Percentiles rank a stretch among this genome's conserved stretches.
Conservation (phyloP, 192 early-diverging fungal species). For the Pilobolus umbonatus region DNA sequence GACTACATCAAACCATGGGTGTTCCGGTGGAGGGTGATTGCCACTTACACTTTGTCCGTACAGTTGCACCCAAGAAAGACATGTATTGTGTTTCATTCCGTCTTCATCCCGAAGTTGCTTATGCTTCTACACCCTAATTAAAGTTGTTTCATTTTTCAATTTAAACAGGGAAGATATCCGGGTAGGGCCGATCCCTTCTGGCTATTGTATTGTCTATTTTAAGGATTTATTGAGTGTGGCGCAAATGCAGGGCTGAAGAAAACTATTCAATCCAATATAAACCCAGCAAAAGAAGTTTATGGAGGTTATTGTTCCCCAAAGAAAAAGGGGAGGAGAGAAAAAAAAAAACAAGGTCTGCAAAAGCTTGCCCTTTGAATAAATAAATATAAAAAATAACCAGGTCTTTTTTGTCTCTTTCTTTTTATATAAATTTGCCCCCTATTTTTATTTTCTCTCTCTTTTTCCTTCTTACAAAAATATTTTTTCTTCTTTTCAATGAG, state of each 20-base stretch:
- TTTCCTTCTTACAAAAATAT: neutral
- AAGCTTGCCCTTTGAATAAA: neutral
- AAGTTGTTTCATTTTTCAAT: neutral
- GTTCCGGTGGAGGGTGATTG: constrained; percentile 31
- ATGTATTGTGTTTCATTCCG: constrained; percentile 94
- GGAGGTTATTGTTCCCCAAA: no score
- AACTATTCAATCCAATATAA: no score
- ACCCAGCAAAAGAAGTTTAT: no score
- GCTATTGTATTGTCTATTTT: no score
- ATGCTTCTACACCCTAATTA: constrained; percentile 17
- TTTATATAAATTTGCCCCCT: neutral
- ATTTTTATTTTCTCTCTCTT: neutral
- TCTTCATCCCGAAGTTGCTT: constrained; percentile 77
- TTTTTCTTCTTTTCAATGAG: neutral
- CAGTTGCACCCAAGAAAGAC: constrained; percentile 97
- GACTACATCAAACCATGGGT: constrained; percentile 50
- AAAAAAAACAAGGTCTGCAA: neutral
- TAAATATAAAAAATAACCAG: neutral
- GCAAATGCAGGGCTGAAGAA: no score
- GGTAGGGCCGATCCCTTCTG: no score
- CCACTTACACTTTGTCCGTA: constrained; percentile 78
- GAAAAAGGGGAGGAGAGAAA: no score
- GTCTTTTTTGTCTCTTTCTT: neutral
- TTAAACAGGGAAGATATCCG: neutral
- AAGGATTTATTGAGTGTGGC: no score